phyloP scores from a whole-genome alignment of 768 basidiomycete species.

The Panaeolus cyanescens region DNA sequence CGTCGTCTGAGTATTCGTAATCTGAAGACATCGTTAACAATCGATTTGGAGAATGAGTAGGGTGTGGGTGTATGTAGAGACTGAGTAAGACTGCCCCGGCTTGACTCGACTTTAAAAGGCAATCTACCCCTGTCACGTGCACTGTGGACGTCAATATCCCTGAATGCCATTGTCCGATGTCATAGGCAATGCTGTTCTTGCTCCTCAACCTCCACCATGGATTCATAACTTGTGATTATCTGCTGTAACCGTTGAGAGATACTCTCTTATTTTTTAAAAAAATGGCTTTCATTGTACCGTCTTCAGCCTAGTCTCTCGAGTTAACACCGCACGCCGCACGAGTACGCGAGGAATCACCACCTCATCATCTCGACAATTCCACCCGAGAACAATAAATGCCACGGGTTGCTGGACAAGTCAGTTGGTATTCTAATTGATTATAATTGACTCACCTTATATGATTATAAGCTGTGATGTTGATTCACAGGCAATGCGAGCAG shows the following conservation, averaged over 20 bases:
- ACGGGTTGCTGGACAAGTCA: too few species aligned
- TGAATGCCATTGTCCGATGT: neutral
- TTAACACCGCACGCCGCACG: neutral
- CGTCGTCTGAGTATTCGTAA: constrained; percentile 72
- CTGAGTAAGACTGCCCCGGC: constrained; percentile 5
- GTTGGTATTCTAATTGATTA: too few species aligned
- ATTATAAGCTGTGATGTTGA: too few species aligned
- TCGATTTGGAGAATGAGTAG: neutral
- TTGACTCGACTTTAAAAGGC: constrained; percentile 9
- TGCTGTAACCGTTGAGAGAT: neutral
- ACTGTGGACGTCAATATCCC: neutral
- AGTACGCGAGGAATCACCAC: neutral
- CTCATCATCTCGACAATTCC: neutral
- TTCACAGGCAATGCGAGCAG: too few species aligned
- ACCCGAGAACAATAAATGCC: too few species aligned
- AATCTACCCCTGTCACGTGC: constrained; percentile 7
- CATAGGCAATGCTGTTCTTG: neutral
- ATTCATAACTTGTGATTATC: neutral
- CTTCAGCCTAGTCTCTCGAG: neutral
- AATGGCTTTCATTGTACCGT: neutral
- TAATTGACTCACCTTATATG: too few species aligned
- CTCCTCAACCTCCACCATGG: neutral
- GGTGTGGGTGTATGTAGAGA: constrained; percentile 1
- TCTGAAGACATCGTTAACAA: constrained; percentile 52
- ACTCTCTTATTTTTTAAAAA: too few species aligned